Evolutionary conservation across 2,329 filamentous ascomycete genomes (phyloP).

Genomic region (Calonectria leucothoes): DNA sequence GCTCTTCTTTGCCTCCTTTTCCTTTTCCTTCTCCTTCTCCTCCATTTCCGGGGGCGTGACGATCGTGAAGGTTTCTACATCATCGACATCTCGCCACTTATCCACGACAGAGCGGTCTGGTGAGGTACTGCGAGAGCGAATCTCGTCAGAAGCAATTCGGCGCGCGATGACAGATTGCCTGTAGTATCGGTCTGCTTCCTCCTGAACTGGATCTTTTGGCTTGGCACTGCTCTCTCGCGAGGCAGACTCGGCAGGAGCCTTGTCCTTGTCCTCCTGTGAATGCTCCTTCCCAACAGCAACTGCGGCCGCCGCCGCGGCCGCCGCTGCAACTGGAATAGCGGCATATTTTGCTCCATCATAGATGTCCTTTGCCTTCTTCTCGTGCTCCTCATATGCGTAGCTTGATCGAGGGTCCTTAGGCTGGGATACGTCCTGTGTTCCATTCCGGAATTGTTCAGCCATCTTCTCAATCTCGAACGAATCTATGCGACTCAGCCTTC

Average conservation of each 20-base stretch:
- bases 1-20: constrained; percentile 55
- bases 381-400: constrained; percentile 50
- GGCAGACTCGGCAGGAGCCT: constrained; percentile 47
- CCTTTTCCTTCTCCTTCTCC: constrained; percentile 49
- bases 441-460: constrained; percentile 45
- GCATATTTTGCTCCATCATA: constrained; percentile 60
- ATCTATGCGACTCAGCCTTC: constrained; percentile 60
- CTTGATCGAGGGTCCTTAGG: constrained; percentile 32
- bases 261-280: constrained; percentile 46
- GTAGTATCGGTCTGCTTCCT: constrained; percentile 69
- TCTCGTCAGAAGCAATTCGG: constrained; percentile 65
- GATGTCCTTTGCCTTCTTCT: constrained; percentile 57
- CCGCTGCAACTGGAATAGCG: constrained; percentile 61
- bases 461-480: constrained; percentile 58
- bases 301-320: constrained; percentile 59
- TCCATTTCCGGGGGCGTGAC: constrained; percentile 67
- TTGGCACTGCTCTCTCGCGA: constrained; percentile 47
- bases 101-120: constrained; percentile 66
- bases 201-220: constrained; percentile 60
- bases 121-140: constrained; percentile 63
- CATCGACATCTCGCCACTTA: constrained; percentile 61
- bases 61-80: constrained; percentile 56
- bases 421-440: constrained; percentile 29
- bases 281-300: constrained; percentile 56
- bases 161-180: constrained; percentile 66